These are phyloP conservation scores for Malus hybrid DNA, from an alignment of 331 rosid genomes.

Conservation along the genomic window DNA sequence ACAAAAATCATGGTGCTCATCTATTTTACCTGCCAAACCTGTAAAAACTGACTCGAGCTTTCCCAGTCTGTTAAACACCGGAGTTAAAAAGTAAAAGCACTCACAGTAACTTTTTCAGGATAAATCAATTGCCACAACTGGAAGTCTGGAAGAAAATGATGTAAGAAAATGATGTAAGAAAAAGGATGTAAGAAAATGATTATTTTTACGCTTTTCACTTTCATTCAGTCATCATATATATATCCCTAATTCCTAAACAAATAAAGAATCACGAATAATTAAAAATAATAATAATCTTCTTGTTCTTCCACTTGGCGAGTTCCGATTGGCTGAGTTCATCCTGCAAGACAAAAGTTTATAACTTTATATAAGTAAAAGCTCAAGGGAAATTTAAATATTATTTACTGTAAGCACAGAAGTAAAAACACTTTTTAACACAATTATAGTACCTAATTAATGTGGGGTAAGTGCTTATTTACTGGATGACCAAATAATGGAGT, in stretches of 20 bases:
- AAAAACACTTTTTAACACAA: constrained; percentile 7
- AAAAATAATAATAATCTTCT: constrained; percentile 19
- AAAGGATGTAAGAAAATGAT: constrained; percentile 34
- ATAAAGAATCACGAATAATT: constrained; percentile 51
- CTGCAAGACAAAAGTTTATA: constrained; percentile 31
- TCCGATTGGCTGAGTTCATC: constrained; percentile 17
- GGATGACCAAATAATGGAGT: constrained; percentile 16
- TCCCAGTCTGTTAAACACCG: constrained; percentile 12
- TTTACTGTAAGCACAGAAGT: constrained; percentile 9
- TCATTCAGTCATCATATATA: constrained; percentile 42
- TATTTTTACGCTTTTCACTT: constrained; percentile 51
- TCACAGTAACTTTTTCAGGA: constrained; percentile 33
- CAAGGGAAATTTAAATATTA: constrained; percentile 8
- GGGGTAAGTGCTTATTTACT: constrained; percentile 34
- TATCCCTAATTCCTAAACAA: constrained; percentile 29
- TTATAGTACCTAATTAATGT: constrained; percentile 44
- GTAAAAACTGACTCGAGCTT: too few species aligned
- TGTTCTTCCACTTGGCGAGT: constrained; percentile 32
- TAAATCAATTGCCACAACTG: constrained; percentile 28
- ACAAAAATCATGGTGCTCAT: constrained; percentile 28
- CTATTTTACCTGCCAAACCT: constrained; percentile 18
- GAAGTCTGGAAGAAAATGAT: not conserved
- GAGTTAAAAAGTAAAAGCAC: constrained; percentile 14
- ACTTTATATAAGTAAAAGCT: constrained; percentile 18
- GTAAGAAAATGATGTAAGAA: constrained; percentile 47